Percentiles rank a stretch among this genome's conserved stretches.
phyloP scores from a whole-genome alignment of 164 flowering plant species.

The Amborella trichopoda region DNA sequence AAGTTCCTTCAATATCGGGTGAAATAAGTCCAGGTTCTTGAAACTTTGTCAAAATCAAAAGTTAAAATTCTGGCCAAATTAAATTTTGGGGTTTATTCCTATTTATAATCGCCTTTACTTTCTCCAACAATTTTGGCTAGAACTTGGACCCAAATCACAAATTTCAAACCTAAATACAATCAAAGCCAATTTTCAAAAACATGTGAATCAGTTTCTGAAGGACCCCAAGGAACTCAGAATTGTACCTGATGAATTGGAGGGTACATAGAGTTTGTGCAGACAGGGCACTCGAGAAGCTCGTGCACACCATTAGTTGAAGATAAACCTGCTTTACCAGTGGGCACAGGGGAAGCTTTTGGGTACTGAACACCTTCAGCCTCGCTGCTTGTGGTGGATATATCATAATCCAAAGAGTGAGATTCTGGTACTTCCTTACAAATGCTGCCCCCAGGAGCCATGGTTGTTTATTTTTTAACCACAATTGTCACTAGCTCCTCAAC shows the following conservation, averaged over 20 bases:
- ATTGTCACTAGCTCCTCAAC: too few relatives aligned
- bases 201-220: too few relatives aligned
- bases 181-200: too few relatives aligned
- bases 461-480: too few relatives aligned
- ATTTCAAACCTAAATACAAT: neutral
- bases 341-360: slow-evolving; percentile 14
- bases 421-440: slow-evolving; percentile 41
- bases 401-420: slow-evolving; percentile 32
- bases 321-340: slow-evolving; percentile 29
- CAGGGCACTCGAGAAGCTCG: slow-evolving; percentile 68
- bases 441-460: slow-evolving; percentile 57
- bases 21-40: too few relatives aligned
- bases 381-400: slow-evolving; percentile 15
- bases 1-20: too few relatives aligned
- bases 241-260: slow-evolving; percentile 76
- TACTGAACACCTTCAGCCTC: slow-evolving; percentile 14
- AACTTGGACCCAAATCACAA: neutral
- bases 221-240: neutral
- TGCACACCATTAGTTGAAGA: slow-evolving; percentile 49
- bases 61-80: neutral
- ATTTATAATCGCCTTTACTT: neutral
- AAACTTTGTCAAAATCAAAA: neutral
- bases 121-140: neutral
- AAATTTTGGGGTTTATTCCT: neutral
- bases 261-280: slow-evolving; percentile 53